Percentiles rank a stretch among this genome's conserved stretches.
Evolutionary conservation across 768 basidiomycete genomes (phyloP).

Genomic region (Pisolithus albus): DNA sequence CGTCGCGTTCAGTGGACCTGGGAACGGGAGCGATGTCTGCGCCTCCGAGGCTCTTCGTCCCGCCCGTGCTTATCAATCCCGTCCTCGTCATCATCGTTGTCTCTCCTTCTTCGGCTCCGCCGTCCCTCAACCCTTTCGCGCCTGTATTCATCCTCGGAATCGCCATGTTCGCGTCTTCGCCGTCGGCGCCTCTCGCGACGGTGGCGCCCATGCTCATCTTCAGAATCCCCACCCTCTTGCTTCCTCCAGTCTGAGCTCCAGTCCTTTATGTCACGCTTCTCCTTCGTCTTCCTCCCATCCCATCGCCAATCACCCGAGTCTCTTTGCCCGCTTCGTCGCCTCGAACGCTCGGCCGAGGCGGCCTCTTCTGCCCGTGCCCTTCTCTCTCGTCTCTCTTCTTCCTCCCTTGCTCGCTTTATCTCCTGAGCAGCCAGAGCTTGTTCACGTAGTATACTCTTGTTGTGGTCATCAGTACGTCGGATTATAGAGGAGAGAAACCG

Average conservation of each 20-base stretch:
- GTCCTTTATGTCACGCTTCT: conserved; percentile 42
- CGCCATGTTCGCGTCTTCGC: conserved; percentile 37
- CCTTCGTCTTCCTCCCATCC: conserved; percentile 33
- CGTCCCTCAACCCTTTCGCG: no score
- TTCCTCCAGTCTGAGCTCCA: conserved; percentile 43
- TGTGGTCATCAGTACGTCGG: conserved; percentile 92
- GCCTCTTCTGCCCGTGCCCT: conserved; percentile 71
- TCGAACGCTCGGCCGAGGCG: conserved; percentile 53
- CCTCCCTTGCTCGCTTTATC: conserved; percentile 60
- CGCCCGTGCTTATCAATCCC: conserved; percentile 21
- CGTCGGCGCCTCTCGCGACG: conserved; percentile 3
- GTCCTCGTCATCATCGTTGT: conserved; percentile 31
- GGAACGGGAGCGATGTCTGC: conserved; percentile 25
- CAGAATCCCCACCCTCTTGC: conserved; percentile 34
- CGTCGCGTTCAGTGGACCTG: conserved; percentile 21
- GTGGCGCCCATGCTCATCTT: neutral
- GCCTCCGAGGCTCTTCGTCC: conserved; percentile 14
- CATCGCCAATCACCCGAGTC: conserved; percentile 21
- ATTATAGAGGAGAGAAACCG: conserved; percentile 83
- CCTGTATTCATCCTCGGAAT: neutral
- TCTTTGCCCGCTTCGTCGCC: conserved; percentile 31
- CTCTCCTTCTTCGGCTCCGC: no score
- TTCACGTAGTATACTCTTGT: conserved; percentile 71
- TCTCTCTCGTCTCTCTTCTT: conserved; percentile 56
- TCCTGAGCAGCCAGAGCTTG: conserved; percentile 71